Conservation (phyloP, 2,329 filamentous ascomycete genomes). For the Diaporthe australafricana region DNA sequence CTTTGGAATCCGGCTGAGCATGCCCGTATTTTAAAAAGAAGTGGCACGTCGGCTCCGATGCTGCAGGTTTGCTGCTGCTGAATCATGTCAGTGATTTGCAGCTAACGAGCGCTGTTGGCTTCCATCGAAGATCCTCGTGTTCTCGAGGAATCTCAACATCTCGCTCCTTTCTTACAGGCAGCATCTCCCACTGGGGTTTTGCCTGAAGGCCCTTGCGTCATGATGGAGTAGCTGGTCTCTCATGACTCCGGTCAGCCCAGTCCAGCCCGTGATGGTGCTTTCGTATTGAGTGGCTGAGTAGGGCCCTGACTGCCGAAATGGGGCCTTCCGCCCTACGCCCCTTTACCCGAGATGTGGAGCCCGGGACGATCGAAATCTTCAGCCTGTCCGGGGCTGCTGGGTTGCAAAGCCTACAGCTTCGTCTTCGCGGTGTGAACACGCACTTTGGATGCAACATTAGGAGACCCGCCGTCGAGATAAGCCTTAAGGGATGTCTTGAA, state of each 20-base stretch:
- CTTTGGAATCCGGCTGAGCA: conserved; percentile 22
- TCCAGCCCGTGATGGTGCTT: conserved; percentile 26
- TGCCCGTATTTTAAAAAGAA: conserved; percentile 10
- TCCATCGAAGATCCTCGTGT: background rate
- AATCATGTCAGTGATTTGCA: conserved; percentile 11
- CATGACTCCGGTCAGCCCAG: conserved; percentile 23
- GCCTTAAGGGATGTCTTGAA: conserved; percentile 23
- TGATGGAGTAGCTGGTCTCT: conserved; percentile 3
- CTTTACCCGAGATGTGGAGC: conserved; percentile 26
- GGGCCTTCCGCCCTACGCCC: conserved; percentile 23
- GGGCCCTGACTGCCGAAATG: conserved; percentile 27
- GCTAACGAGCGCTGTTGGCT: conserved; percentile 3
- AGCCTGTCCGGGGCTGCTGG: conserved; percentile 4
- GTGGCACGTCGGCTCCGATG: background rate
- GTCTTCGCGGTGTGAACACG: background rate
- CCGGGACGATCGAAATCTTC: conserved; percentile 22
- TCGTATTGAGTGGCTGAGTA: conserved; percentile 30
- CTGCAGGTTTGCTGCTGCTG: conserved; percentile 4
- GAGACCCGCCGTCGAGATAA: conserved; percentile 20
- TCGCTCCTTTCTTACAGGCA: background rate
- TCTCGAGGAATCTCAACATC: background rate
- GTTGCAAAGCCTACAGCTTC: background rate
- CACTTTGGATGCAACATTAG: conserved; percentile 7
- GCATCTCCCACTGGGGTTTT: background rate
- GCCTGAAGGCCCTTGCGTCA: conserved; percentile 26